Evolutionary conservation across 768 basidiomycete species (phyloP), one percentile per base, ranked within the genome.

Genomic region (Coprinellus micaceus): DNA sequence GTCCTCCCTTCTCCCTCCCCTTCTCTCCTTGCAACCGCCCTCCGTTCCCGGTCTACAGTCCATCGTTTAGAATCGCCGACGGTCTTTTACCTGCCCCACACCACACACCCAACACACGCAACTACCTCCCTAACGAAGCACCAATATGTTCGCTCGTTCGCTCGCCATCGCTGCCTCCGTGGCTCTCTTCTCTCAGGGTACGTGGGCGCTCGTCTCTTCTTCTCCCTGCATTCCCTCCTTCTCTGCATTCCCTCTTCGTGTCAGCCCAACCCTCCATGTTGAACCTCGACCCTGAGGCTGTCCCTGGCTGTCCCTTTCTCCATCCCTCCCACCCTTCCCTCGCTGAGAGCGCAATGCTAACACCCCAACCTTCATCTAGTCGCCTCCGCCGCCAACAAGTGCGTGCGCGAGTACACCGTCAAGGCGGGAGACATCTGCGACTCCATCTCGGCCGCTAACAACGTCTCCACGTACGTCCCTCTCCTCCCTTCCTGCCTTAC

Each of bases 321-420:
- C n/a, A n/a, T n/a, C n/a, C n/a, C n/a, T n/a, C n/a, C n/a, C n/a
- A n/a, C n/a, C n/a, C n/a, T n/a, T n/a, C n/a, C n/a, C n/a, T n/a
- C n/a, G n/a, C n/a, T n/a, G n/a, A n/a, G n/a, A n/a, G n/a, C n/a
- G n/a, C 28, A 3, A 51, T 39, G 46, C 57, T 41, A 25, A 22
- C 33, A 40, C 30, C 51, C 25, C 40, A 28, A 22, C 21, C 37
- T 22, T 56, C n/a, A 29, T 51, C 39, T 53, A 72, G 70, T 66
- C 45, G 68, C 61, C 11, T 59, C 73, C 54, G 77, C 77, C 33
- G 58, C 58, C 50, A 63, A 70, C 43, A 17, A 37, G 36, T 89
- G 89, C 66, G 72, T 78, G n/a, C 82, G 89, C 60, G 76, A 66
- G 19, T 84, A 84, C 66, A 85, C 80, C 51, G 77, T 90, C 52